A percentile compares a stretch with the other conserved stretches of the same genome.
These are phyloP conservation scores for Cerrena zonata DNA, from an alignment of 1,284 basidiomycete genomes.

Conservation along the genomic window DNA sequence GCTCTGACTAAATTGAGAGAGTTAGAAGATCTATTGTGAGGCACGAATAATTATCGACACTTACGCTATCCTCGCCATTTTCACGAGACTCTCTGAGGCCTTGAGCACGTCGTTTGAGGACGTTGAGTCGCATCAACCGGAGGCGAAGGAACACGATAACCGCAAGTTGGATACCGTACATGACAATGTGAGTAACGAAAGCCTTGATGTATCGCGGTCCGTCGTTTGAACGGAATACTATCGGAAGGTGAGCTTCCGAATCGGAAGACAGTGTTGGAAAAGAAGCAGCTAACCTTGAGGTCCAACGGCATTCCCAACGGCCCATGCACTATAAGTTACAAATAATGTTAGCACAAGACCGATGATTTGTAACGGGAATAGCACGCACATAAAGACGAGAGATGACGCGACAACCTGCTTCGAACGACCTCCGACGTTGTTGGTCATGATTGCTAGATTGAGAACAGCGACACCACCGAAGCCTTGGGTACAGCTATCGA, in stretches of 20 bases:
- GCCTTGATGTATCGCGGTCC: slow-evolving; percentile 44
- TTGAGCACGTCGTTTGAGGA: slow-evolving; percentile 37
- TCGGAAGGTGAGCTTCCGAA: background rate
- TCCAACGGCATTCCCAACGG: slow-evolving; percentile 45
- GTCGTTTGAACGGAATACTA: slow-evolving; percentile 44
- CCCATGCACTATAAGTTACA: slow-evolving; percentile 39
- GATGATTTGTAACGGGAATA: background rate
- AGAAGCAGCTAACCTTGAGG: slow-evolving; percentile 33
- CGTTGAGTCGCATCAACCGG: slow-evolving; percentile 37
- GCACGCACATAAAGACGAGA: slow-evolving; percentile 36
- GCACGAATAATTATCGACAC: slow-evolving; percentile 7
- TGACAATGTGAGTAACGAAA: slow-evolving; percentile 43
- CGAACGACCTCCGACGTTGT: slow-evolving; percentile 42
- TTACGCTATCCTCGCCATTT: slow-evolving; percentile 25
- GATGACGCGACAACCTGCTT: slow-evolving; percentile 45
- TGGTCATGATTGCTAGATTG: slow-evolving; percentile 41
- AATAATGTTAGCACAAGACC: background rate
- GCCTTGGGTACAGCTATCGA: slow-evolving; percentile 38
- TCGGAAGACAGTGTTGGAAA: background rate
- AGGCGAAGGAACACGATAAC: slow-evolving; percentile 39
- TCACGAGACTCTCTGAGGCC: slow-evolving; percentile 21
- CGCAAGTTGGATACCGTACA: slow-evolving; percentile 43
- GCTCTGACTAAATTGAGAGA: slow-evolving; percentile 26
- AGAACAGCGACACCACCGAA: slow-evolving; percentile 25
- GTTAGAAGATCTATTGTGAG: background rate